Conservation (phyloP, 2,329 filamentous ascomycete genomes). For the Colletotrichum paranaense region DNA sequence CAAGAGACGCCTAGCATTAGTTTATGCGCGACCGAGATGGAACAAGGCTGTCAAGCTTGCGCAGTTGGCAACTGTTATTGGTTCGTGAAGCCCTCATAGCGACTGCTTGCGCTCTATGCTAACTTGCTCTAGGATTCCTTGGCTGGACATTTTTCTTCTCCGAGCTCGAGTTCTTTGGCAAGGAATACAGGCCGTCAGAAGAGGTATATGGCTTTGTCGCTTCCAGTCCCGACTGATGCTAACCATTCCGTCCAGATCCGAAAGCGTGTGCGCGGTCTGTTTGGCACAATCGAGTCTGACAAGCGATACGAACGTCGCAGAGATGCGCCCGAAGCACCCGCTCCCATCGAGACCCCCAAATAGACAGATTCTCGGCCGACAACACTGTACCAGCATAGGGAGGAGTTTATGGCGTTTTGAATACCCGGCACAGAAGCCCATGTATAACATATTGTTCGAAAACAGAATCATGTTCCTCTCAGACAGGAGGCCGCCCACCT, state of each 20-base stretch:
- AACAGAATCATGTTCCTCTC: slow-evolving; percentile 23
- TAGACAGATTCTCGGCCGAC: not conserved
- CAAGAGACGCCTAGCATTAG: slow-evolving; percentile 74
- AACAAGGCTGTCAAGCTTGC: slow-evolving; percentile 72
- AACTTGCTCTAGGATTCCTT: slow-evolving; percentile 46
- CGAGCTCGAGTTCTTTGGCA: slow-evolving; percentile 58
- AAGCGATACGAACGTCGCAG: slow-evolving; percentile 54
- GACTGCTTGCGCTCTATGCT: slow-evolving; percentile 11
- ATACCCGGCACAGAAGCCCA: slow-evolving; percentile 35
- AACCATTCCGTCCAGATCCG: slow-evolving; percentile 44
- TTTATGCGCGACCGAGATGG: slow-evolving; percentile 72
- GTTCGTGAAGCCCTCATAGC: slow-evolving; percentile 51
- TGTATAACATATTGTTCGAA: slow-evolving; percentile 42
- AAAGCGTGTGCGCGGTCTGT: slow-evolving; percentile 50
- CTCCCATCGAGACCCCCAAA: slow-evolving; percentile 39
- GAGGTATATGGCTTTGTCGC: slow-evolving; percentile 44
- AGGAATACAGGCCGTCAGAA: slow-evolving; percentile 54
- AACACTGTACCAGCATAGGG: slow-evolving; percentile 14
- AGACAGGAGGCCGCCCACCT: slow-evolving; percentile 38
- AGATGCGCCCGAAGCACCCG: slow-evolving; percentile 48
- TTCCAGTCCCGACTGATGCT: not conserved
- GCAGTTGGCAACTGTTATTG: slow-evolving; percentile 69
- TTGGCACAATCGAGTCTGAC: slow-evolving; percentile 53
- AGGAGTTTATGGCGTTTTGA: slow-evolving; percentile 35
- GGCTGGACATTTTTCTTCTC: slow-evolving; percentile 53